Evolutionary conservation across 2,329 filamentous ascomycete species (phyloP), one percentile per base, ranked within the genome.

Genomic region (Aphanoascus verrucosus): DNA sequence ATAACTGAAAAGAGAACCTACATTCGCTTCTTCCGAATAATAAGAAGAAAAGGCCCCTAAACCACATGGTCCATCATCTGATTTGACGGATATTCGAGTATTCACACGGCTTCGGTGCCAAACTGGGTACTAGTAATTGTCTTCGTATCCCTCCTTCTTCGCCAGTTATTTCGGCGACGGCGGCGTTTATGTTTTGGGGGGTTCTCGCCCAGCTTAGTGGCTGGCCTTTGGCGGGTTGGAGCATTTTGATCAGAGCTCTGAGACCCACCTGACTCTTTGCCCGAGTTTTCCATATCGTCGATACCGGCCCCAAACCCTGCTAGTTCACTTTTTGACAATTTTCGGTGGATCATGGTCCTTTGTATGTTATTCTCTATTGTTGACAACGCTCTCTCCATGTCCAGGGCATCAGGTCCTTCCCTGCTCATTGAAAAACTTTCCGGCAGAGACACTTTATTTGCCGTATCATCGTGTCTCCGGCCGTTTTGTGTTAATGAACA

Each of bases 301-400:
- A 32, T 38, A 14, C 6, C 35, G 23, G 2, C 38, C 28, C 15
- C 53, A 11, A 56, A 17, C 12, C 35, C 52, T 35, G 49, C 37
- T n/a, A 58, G 58, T 45, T 60, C 59, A 34, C 59, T 61, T 52
- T 56, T 61, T 7, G 59, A 57, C 45, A 59, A 12, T 20, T 52
- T 53, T 38, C 58, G 54, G 19, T 58, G 58, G 14, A 44, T 19
- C 17, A 46, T 38, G 15, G n/a, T 28, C 23, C 41, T 52, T 34
- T 17, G 44, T 52, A n/a, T 19, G 20, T 45, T 43, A 12, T 46
- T 34, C 11, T 40, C 49, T 45, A 32, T 37, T 32, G 38, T 23
- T 19, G 20, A 38, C 6, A 44, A 32, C n/a, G 38, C 20, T 37
- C 41, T 35, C 28, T 28, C 17, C 8, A 17, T 32, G 40, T 31